Evolutionary conservation across 345 rosid species (phyloP).

Genomic region (Microthlaspi erraticum): DNA sequence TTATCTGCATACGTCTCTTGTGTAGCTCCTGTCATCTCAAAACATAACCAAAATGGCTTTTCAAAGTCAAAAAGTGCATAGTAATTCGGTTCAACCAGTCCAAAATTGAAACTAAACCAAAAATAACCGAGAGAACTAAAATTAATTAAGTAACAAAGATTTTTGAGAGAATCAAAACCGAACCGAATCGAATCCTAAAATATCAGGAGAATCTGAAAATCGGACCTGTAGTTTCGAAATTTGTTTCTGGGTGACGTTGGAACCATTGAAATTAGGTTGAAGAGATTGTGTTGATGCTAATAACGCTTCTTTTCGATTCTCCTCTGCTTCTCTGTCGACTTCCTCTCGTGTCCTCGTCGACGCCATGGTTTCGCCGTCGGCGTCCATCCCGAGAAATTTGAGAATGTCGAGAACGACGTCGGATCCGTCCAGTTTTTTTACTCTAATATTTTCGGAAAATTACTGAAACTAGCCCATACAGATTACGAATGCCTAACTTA

Average conservation of each 20-base stretch:
- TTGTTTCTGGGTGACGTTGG: slow-evolving; percentile 52
- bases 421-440: neutral
- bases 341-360: slow-evolving; percentile 31
- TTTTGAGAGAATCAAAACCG: too few species aligned
- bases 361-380: slow-evolving; percentile 35
- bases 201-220: neutral
- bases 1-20: slow-evolving; percentile 68
- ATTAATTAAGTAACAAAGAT: too few species aligned
- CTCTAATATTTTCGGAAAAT: neutral
- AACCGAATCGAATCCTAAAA: too few species aligned
- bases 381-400: slow-evolving; percentile 12
- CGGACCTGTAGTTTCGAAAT: slow-evolving; percentile 62
- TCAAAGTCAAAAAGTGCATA: too few species aligned
- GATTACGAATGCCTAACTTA: neutral
- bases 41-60: neutral
- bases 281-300: slow-evolving; percentile 55
- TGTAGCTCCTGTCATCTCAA: slow-evolving; percentile 64
- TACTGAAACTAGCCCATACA: neutral
- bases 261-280: slow-evolving; percentile 51
- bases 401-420: slow-evolving; percentile 19
- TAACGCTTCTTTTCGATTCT: slow-evolving; percentile 57
- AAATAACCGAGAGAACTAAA: too few species aligned
- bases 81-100: too few species aligned
- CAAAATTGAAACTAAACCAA: too few species aligned
- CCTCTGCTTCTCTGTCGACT: slow-evolving; percentile 51